Evolutionary conservation across 768 basidiomycete genomes (phyloP).

Genomic region (Asterophora lycoperdoides): DNA sequence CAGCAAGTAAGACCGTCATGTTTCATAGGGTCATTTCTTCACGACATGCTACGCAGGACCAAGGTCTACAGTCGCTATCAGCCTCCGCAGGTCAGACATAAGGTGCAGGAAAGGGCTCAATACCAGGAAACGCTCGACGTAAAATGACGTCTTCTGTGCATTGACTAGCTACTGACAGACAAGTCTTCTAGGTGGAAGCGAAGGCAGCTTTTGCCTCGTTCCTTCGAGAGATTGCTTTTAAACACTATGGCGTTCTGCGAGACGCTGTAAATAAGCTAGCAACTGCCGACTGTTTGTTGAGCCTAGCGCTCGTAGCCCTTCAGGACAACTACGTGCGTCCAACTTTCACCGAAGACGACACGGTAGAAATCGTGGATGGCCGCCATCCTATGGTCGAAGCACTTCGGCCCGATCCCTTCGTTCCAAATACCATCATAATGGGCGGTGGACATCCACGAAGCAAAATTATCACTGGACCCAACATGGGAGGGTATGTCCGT

Average conservation of each 20-base stretch:
- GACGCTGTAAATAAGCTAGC: conserved; percentile 79
- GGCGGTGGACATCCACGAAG: conserved; percentile 47
- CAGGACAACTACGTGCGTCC: conserved; percentile 78
- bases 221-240: conserved; percentile 60
- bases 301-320: conserved; percentile 76
- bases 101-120: conserved; percentile 70
- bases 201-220: conserved; percentile 64
- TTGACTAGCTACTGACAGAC: neutral
- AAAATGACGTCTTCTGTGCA: neutral
- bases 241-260: conserved; percentile 68
- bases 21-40: neutral
- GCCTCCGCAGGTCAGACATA: conserved; percentile 57
- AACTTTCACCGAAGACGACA: conserved; percentile 60
- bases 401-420: conserved; percentile 73
- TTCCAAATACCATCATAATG: conserved; percentile 75
- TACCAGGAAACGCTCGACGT: conserved; percentile 66
- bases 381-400: conserved; percentile 93
- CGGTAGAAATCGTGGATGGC: conserved; percentile 74
- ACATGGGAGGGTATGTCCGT: conserved; percentile 67
- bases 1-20: conserved; percentile 45
- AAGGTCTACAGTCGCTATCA: conserved; percentile 70
- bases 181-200: conserved; percentile 45
- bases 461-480: conserved; percentile 80
- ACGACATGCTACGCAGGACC: conserved; percentile 45
- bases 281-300: conserved; percentile 80